Conservation (phyloP, 2,329 filamentous ascomycete genomes). For the Paradendryphiella salina region DNA sequence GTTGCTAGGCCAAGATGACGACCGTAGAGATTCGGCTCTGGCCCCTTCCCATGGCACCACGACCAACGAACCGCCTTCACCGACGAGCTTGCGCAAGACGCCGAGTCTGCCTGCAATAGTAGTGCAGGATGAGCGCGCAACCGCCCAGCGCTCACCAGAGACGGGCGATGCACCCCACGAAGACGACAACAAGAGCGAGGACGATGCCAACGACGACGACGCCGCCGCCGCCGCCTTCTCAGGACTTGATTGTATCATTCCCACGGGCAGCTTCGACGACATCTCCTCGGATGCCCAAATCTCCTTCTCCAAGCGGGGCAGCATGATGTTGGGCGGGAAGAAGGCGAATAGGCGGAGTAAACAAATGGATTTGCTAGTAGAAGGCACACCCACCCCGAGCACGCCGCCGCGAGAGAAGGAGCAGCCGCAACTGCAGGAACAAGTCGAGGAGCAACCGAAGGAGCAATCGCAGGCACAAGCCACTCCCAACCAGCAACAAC, state of each 20-base stretch:
- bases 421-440: conserved; percentile 7
- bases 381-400: conserved; percentile 21
- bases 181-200: conserved; percentile 9
- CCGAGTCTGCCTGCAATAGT: conserved; percentile 52
- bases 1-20: conserved; percentile 39
- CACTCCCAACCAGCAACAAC: conserved; percentile 20
- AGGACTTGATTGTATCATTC: conserved; percentile 60
- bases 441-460: conserved; percentile 3
- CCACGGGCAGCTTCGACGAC: conserved; percentile 58
- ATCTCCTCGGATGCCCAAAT: conserved; percentile 56
- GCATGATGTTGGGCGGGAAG: conserved; percentile 60
- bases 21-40: conserved; percentile 48
- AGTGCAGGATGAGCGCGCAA: conserved; percentile 47
- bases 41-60: conserved; percentile 43
- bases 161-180: conserved; percentile 7
- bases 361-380: conserved; percentile 31
- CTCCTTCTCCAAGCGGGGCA: conserved; percentile 64
- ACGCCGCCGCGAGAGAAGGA: conserved; percentile 21
- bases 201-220: too few species aligned
- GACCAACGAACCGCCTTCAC: conserved; percentile 37
- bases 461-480: neutral
- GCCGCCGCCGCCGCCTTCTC: conserved; percentile 49
- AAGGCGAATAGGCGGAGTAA: conserved; percentile 49
- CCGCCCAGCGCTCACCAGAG: conserved; percentile 15
- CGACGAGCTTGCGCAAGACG: conserved; percentile 41